Conservation (phyloP, 192 early-diverging fungal genomes). For the Coemansia umbellata region DNA sequence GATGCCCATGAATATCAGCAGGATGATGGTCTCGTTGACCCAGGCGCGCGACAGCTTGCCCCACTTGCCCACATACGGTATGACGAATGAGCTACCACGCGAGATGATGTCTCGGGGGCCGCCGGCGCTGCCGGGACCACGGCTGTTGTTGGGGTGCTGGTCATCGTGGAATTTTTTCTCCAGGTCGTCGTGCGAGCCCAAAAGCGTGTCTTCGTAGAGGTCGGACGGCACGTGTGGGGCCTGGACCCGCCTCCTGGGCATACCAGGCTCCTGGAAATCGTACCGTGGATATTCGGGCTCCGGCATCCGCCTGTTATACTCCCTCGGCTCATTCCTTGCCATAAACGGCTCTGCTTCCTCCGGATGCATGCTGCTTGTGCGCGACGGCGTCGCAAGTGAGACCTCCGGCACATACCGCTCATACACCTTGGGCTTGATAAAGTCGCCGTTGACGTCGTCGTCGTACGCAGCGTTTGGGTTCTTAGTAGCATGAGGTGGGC, state of each 20-base stretch:
- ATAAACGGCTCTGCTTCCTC: too few relatives aligned
- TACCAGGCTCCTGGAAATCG: background rate
- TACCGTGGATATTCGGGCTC: background rate
- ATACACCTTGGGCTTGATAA: background rate
- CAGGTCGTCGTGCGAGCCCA: background rate
- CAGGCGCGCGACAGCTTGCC: constrained; percentile 28
- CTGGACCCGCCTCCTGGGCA: too few relatives aligned
- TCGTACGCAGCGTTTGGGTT: background rate
- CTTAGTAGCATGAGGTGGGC: background rate
- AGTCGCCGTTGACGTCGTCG: constrained; percentile 6
- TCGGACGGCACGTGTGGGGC: background rate
- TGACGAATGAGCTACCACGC: constrained; percentile 2
- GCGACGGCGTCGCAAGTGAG: background rate
- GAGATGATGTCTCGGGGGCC: background rate
- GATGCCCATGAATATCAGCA: constrained; percentile 31
- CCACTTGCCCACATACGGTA: constrained; percentile 39
- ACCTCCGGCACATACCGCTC: constrained; percentile 2
- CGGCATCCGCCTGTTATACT: background rate
- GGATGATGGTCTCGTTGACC: constrained; percentile 31
- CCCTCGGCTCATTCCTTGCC: too few relatives aligned
- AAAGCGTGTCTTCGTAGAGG: constrained; percentile 1
- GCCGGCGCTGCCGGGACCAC: background rate
- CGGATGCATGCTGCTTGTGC: background rate
- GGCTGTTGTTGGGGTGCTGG: background rate
- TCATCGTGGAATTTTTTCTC: background rate